Conservation (phyloP, 352 stramenopile species). For the Phytophthora citrophthora region DNA sequence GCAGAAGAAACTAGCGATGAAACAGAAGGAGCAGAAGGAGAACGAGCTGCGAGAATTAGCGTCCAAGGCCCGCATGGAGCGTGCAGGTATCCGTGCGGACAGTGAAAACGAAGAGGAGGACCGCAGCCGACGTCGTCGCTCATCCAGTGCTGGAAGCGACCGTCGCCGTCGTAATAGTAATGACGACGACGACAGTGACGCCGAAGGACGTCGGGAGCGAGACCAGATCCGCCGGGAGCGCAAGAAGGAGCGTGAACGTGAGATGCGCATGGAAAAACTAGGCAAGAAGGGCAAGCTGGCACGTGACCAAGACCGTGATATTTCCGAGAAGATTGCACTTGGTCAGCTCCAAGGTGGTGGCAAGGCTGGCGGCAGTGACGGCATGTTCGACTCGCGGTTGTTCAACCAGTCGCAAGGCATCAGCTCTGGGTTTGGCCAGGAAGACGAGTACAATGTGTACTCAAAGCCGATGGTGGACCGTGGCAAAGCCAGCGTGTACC, state of each 20-base stretch:
- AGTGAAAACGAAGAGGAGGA: constrained; percentile 34
- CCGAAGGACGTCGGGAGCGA: constrained; percentile 56
- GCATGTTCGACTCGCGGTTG: constrained; percentile 96
- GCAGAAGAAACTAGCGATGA: constrained; percentile 88
- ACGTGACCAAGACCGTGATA: constrained; percentile 95
- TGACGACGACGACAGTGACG: constrained; percentile 39
- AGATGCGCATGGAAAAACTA: constrained; percentile 96
- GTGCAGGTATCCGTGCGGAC: constrained; percentile 64
- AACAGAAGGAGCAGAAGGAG: constrained; percentile 97
- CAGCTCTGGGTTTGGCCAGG: constrained; percentile 94
- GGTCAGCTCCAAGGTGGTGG: constrained; percentile 93
- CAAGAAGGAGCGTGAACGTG: constrained; percentile 94
- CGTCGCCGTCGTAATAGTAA: constrained; percentile 18
- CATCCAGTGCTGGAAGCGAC: constrained; percentile 22
- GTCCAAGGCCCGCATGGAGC: constrained; percentile 93
- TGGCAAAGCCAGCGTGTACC: constrained; percentile 90
- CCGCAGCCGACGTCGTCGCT: constrained; percentile 26
- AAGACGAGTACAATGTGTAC: constrained; percentile 99
- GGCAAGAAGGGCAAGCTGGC: constrained; percentile 91
- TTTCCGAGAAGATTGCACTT: constrained; percentile 99
- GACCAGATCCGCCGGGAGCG: constrained; percentile 90
- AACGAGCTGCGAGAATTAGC: constrained; percentile 95
- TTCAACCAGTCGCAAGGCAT: constrained; percentile 99
- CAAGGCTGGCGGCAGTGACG: constrained; percentile 76
- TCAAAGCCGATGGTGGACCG: constrained; percentile 96